phyloP scores from a whole-genome alignment of 805 yeast species.

The Kregervanrija fluxuum region DNA sequence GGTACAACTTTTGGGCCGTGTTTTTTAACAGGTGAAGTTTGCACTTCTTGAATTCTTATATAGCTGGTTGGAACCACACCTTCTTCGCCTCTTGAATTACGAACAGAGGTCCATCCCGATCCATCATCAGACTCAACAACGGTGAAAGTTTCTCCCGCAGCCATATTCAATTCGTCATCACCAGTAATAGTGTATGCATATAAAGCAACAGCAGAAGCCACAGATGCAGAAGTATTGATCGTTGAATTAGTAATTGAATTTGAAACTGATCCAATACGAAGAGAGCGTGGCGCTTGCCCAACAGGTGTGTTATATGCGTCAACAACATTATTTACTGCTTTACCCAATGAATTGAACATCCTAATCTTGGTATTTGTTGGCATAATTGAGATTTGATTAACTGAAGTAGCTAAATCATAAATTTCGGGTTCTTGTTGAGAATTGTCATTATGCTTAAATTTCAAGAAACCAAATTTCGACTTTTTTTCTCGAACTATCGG shows the following conservation, averaged over 20 bases:
- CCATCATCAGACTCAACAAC: slow-evolving; percentile 74
- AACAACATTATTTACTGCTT: slow-evolving; percentile 6
- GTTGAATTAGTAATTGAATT: slow-evolving; percentile 1
- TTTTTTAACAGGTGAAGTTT: slow-evolving; percentile 25
- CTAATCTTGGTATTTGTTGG: slow-evolving; percentile 17
- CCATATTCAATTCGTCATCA: slow-evolving; percentile 63
- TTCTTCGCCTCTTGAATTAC: slow-evolving; percentile 33
- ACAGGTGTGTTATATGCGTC: slow-evolving; percentile 11
- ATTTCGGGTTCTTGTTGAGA: slow-evolving; percentile 19
- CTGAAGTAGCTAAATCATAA: slow-evolving; percentile 21
- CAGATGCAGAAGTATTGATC: slow-evolving; percentile 1
- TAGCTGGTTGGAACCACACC: slow-evolving; percentile 89
- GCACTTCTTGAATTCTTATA: slow-evolving; percentile 36
- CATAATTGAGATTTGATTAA: slow-evolving; percentile 20
- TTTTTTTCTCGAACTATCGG: slow-evolving; percentile 49
- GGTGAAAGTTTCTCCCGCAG: slow-evolving; percentile 52
- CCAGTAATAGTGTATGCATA: slow-evolving; percentile 65
- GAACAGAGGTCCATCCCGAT: slow-evolving; percentile 82
- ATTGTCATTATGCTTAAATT: slow-evolving; percentile 11
- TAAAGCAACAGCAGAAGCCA: slow-evolving; percentile 36
- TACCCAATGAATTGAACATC: slow-evolving; percentile 21
- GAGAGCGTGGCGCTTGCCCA: neutral
- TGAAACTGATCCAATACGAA: slow-evolving; percentile 6
- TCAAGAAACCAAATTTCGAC: slow-evolving; percentile 40
- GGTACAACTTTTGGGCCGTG: slow-evolving; percentile 74